These are phyloP conservation scores for Wolfiporia cocos DNA, from an alignment of 1,284 basidiomycete species.

Conservation along the genomic window DNA sequence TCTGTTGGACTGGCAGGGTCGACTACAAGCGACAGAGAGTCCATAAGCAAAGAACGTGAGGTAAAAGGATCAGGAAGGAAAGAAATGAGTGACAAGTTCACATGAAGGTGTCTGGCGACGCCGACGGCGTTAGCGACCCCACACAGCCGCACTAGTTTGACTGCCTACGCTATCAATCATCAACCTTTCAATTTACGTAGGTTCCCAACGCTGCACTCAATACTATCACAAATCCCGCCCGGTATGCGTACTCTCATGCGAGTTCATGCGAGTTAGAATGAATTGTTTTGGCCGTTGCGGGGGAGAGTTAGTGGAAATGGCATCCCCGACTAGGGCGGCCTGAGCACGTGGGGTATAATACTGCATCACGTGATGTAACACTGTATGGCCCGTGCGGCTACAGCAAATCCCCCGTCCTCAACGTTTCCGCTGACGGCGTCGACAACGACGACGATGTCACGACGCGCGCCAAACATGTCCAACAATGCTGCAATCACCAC, in stretches of 20 bases:
- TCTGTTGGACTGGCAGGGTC: constrained; percentile 34
- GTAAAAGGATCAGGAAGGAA: constrained; percentile 6
- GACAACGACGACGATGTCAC: constrained; percentile 5
- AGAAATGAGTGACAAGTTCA: constrained; percentile 5
- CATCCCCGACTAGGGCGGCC: too few species aligned
- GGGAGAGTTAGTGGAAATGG: too few species aligned
- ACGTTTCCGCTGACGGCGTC: neutral
- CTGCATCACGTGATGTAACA: too few species aligned
- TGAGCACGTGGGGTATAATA: too few species aligned
- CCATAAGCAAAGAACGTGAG: constrained; percentile 30
- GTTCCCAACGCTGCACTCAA: too few species aligned
- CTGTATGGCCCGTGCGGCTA: neutral
- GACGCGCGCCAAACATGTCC: constrained; percentile 1
- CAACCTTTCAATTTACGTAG: neutral
- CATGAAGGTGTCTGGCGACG: neutral
- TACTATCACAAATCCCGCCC: too few species aligned
- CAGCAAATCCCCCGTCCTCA: neutral
- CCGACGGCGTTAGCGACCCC: neutral
- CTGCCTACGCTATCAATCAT: constrained; percentile 1
- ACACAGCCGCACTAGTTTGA: constrained; percentile 4
- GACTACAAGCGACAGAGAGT: constrained; percentile 37
- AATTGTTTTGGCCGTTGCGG: too few species aligned
- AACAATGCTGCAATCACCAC: constrained; percentile 26
- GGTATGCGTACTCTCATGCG: too few species aligned
- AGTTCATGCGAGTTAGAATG: too few species aligned